phyloP scores from a whole-genome alignment of 78 protist genomes.

The Dictyostelium capitatum region DNA sequence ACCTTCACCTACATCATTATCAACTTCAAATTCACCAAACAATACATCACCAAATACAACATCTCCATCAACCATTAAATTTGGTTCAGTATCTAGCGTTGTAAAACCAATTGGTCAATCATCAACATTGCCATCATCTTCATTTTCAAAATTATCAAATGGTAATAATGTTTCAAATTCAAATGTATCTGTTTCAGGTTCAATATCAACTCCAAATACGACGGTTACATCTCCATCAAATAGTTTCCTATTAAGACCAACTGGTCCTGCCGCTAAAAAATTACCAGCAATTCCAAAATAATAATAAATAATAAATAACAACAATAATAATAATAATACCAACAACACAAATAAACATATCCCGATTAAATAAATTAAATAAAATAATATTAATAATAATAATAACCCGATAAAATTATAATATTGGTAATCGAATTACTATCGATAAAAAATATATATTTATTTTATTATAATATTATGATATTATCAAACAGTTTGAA shows the following conservation, averaged over 20 bases:
- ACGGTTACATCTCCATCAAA: not conserved
- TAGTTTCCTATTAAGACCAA: constrained; percentile 14
- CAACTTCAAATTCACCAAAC: not conserved
- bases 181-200: not conserved
- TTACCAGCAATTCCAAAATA: constrained; percentile 9
- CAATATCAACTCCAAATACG: not conserved
- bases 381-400: no score
- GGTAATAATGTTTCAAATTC: not conserved
- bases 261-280: constrained; percentile 6
- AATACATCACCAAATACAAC: not conserved
- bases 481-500: no score
- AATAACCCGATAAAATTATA: no score
- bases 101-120: constrained; percentile 13
- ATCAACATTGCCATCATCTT: not conserved
- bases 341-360: no score
- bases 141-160: not conserved
- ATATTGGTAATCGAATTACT: no score
- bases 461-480: no score
- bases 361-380: no score
- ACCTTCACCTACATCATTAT: not conserved
- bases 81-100: not conserved
- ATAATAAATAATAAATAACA: not conserved
- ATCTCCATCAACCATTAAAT: not conserved
- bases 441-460: no score
- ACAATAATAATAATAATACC: not conserved